Evolutionary conservation across 371 early-diverging fungal genomes (phyloP), one percentile per base, ranked within the genome.

Genomic region (Conidiobolus incongruus): DNA sequence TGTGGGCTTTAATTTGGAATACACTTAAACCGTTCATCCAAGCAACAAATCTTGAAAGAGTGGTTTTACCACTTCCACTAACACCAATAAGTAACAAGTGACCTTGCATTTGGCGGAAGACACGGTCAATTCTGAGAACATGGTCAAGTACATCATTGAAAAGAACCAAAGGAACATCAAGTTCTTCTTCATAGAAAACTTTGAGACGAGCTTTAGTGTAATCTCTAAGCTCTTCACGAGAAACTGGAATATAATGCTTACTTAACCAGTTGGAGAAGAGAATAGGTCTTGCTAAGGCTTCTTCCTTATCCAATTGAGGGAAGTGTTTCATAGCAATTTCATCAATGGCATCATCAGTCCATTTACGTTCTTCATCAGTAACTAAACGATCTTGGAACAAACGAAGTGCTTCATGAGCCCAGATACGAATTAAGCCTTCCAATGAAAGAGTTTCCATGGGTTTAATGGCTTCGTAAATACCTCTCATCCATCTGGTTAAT

Each of bases 21-120:
- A 95, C 85, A 45, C 76, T 69, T 22, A 94, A 56, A 28, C 97
- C 97, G 52, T 98, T 96, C 91, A 98, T 87, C 98, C 98, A 98
- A 2, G 95, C 93, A 29, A 91, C 96, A 53, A 98, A 98, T 2
- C 97, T 74, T 5, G 95, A 80, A 47, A 96, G 55, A 0, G 96
- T 95, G 0, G 95, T 95, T 69, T 63, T 93, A 52, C 98, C 98
- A 19, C 80, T 69, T 37, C 97, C 98, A 60, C 86, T 85, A 8
- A 90, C 88, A 59, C 97, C 98, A 52, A 98, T 96, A 36, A 98
- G 58, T 52, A 98, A 65, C 61, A 95, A 68, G 54, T 98, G 97
- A 35, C 98, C 98, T 63, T 96, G 96, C 54, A 81, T 77, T 54
- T 96, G 98, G 30, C 92, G 70, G 64, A 97, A 89, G 10, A 96